Base-by-base conservation (phyloP, 83 land plant species). In the Diphasiastrum complanatum region DNA sequence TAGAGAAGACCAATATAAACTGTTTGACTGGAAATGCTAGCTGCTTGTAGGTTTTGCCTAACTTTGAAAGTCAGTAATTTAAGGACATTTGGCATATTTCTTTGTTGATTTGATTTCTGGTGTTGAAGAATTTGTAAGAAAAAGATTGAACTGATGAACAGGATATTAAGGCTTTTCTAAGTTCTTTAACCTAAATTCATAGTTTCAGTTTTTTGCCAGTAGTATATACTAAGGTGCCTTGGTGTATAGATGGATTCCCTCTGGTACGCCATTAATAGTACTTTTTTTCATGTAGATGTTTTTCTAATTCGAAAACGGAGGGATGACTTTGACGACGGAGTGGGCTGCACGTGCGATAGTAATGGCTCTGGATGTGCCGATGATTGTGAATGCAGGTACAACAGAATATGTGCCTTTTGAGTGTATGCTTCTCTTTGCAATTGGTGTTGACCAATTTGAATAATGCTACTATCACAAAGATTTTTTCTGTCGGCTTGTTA, bases 381-480 rank as follows among this genome's bases (percentile, higher is more conserved):
- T 0, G 59, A 70, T 45, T 70, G 73, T 24, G 73, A 70, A 52
- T 70, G 73, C 73, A 70, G 73, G 73, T 70, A n/a, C n/a, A n/a
- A n/a, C n/a, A n/a, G n/a, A n/a, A n/a, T n/a, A n/a, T n/a, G n/a
- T n/a, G n/a, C n/a, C n/a, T n/a, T n/a, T n/a, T n/a, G n/a, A n/a
- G n/a, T n/a, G n/a, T n/a, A n/a, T n/a, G n/a, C n/a, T n/a, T n/a
- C n/a, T n/a, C n/a, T n/a, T n/a, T n/a, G n/a, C n/a, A n/a, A n/a
- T n/a, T n/a, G n/a, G n/a, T n/a, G n/a, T n/a, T n/a, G n/a, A n/a
- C n/a, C n/a, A n/a, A n/a, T n/a, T n/a, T n/a, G n/a, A n/a, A n/a
- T n/a, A n/a, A n/a, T n/a, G n/a, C n/a, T n/a, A n/a, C n/a, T n/a
- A n/a, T n/a, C n/a, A n/a, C n/a, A n/a, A n/a, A n/a, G n/a, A n/a